Evolutionary conservation across 2,329 filamentous ascomycete genomes (phyloP).

Genomic region (Fusarium keratoplasticum): DNA sequence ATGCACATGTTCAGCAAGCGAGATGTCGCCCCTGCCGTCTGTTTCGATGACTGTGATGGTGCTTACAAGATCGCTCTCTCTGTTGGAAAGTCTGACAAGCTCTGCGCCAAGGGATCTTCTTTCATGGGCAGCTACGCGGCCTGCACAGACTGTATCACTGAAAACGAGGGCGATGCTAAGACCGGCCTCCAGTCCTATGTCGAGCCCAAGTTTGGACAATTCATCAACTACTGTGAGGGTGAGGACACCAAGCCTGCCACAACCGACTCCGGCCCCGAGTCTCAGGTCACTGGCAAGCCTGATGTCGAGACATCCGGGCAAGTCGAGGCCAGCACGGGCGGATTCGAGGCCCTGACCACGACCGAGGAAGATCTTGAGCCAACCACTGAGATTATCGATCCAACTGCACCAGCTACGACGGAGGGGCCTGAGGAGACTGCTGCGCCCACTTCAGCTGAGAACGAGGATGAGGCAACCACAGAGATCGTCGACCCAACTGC

Average conservation of each 20-base stretch:
- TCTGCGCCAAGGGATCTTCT: constrained; percentile 58
- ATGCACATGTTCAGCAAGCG: constrained; percentile 52
- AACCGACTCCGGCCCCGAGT: constrained; percentile 33
- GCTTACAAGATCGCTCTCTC: constrained; percentile 58
- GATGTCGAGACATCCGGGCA: constrained; percentile 44
- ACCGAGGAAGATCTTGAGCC: constrained; percentile 5
- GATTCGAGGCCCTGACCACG: constrained; percentile 35
- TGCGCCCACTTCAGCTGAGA: constrained; percentile 16
- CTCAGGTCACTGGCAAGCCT: constrained; percentile 37
- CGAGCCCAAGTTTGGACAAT: constrained; percentile 56
- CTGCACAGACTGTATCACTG: constrained; percentile 59
- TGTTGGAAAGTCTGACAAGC: constrained; percentile 57
- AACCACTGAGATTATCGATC: not conserved
- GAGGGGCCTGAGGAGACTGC: constrained; percentile 3
- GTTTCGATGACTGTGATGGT: constrained; percentile 66
- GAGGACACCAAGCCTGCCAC: constrained; percentile 31
- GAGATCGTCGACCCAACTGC: not conserved
- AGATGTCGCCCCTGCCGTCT: constrained; percentile 58
- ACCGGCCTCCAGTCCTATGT: constrained; percentile 50
- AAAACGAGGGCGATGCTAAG: constrained; percentile 41
- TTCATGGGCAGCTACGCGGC: constrained; percentile 53
- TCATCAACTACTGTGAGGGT: constrained; percentile 57
- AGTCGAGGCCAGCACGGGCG: constrained; percentile 32
- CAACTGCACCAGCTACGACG: not conserved
- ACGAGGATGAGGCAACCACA: not conserved